phyloP scores from a whole-genome alignment of 2,329 filamentous ascomycete species.

The Ramularia collo-cygni region DNA sequence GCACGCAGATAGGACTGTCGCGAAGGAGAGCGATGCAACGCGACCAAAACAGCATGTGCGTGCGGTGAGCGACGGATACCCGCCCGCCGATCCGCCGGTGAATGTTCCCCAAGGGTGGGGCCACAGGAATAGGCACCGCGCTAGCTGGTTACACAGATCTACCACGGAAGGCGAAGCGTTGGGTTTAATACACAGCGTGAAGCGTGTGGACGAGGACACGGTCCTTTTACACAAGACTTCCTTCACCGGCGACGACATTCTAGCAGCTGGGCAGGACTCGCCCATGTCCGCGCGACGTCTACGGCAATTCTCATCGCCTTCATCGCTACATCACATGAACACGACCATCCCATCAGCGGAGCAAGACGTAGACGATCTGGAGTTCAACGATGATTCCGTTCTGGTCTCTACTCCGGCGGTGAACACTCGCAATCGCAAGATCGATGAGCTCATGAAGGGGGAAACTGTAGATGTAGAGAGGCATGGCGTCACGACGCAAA shows the following conservation, averaged over 20 bases:
- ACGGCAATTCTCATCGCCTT: slow-evolving; percentile 15
- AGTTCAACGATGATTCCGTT: slow-evolving; percentile 41
- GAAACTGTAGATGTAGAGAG: slow-evolving; percentile 36
- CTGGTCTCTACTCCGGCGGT: slow-evolving; percentile 42
- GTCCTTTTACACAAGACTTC: slow-evolving; percentile 17
- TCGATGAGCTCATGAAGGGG: slow-evolving; percentile 39
- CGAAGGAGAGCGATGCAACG: background rate
- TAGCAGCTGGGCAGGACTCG: slow-evolving; percentile 38
- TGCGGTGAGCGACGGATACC: slow-evolving; percentile 27
- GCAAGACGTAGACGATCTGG: slow-evolving; percentile 32
- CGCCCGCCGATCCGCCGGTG: slow-evolving; percentile 35
- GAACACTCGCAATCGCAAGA: slow-evolving; percentile 26
- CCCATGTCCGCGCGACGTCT: slow-evolving; percentile 31
- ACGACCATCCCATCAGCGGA: slow-evolving; percentile 15
- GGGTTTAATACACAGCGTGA: slow-evolving; percentile 1
- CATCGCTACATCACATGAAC: slow-evolving; percentile 23
- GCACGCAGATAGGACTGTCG: background rate
- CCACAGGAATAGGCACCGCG: slow-evolving; percentile 34
- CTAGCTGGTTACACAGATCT: slow-evolving; percentile 37
- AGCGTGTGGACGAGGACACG: slow-evolving; percentile 13
- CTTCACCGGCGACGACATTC: slow-evolving; percentile 30
- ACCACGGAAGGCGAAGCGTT: slow-evolving; percentile 19
- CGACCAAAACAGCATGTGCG: slow-evolving; percentile 20
- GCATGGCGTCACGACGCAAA: slow-evolving; percentile 10
- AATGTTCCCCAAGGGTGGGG: slow-evolving; percentile 43